Base-by-base conservation (phyloP, 208 protist species). In the Leishmania martiniquensis region DNA sequence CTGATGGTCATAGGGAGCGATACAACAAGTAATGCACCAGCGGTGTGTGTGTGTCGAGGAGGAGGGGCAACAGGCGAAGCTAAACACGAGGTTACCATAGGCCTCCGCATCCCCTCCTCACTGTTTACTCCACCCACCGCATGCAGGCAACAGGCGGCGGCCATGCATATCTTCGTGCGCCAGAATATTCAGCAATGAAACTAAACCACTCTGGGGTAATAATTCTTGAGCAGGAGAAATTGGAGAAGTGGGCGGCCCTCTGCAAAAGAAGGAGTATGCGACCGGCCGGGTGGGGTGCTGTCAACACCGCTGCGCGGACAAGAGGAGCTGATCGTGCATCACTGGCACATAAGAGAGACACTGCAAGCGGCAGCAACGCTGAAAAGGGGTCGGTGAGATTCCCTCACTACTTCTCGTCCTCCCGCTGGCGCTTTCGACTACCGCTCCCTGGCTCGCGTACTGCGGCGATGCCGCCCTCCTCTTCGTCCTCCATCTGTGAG, bases 361-460 rank as follows among this genome's bases (percentile, higher is more conserved):
- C 37, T 47, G 51, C n/a, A 42, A 51, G 29, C 9, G 22, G 29
- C 5, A 37, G 15, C 34, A 66, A 22, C 6, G 63, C 20, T 42
- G 20, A 72, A 12, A 55, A 34, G 42, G 22, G 22, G 32, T 25
- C 20, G n/a, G 57, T 57, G 6, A 44, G 15, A 45, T 4, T 34
- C 17, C 1, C 34, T 63, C 45, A 45, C 47, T 63, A 60, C 47
- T 55, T 42, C 34, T 54, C 49, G 22, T 72, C 79, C 15, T 70
- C 71, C 2, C 82, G 72, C 44, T 49, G 29, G 22, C 89, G 89
- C 62, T 78, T 80, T 51, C 88, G 80, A 60, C 77, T 83, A 12
- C 83, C 76, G n/a, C 57, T 62, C 15, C 81, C 81, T 15, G 91
- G 89, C 77, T 93, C 91, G 9, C 84, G 87, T 51, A 87, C 78